Percentiles rank a stretch among this genome's conserved stretches.
Conservation (phyloP, 75 land plant species). For the Chamaecyparis obtusa region DNA sequence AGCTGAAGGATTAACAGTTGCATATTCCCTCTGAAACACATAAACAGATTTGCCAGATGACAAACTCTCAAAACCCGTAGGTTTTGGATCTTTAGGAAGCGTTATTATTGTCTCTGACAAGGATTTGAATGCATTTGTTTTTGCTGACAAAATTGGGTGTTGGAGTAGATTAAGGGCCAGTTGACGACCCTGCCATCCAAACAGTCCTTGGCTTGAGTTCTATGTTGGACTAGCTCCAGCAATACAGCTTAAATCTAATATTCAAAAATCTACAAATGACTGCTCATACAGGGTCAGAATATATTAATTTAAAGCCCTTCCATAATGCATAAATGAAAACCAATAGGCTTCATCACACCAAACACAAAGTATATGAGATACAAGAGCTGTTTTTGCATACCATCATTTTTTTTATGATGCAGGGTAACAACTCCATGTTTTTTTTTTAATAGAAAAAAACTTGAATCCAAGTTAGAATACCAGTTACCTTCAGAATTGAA, state of each 20-base stretch:
- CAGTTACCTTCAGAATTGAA: neutral
- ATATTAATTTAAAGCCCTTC: neutral
- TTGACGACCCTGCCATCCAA: conserved; percentile 2
- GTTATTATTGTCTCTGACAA: conserved; percentile 29
- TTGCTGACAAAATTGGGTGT: conserved; percentile 3
- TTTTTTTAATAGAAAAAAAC: neutral
- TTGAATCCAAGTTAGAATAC: neutral
- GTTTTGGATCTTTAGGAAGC: neutral
- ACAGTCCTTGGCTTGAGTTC: neutral
- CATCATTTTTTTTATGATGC: neutral
- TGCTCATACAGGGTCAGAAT: neutral
- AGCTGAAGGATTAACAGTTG: conserved; percentile 53
- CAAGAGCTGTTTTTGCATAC: neutral
- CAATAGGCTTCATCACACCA: neutral
- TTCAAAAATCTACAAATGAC: neutral
- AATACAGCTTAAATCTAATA: neutral
- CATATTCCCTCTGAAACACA: conserved; percentile 70
- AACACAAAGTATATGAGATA: neutral
- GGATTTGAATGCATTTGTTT: conserved; percentile 33
- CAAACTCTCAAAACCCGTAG: conserved; percentile 4
- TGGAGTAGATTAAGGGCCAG: neutral
- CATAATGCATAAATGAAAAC: neutral
- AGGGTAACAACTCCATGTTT: neutral
- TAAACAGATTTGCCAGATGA: conserved; percentile 29
- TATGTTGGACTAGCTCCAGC: neutral